Evolutionary conservation across 768 basidiomycete species (phyloP), one percentile per base, ranked within the genome.

Genomic region (Symmetrospora coprosmae): DNA sequence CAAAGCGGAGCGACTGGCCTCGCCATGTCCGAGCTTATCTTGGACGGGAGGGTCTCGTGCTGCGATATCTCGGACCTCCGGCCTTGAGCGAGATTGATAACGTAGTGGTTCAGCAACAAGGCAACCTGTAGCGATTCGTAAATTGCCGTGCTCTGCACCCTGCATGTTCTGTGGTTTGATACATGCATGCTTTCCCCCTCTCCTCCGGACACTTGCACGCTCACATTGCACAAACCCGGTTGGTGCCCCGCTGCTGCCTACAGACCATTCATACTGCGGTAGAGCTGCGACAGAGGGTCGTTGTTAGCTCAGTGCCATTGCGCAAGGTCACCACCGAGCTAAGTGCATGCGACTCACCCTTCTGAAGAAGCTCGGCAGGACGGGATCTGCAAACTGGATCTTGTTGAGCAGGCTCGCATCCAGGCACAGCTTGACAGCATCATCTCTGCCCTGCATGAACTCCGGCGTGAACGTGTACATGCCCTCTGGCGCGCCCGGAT

Each of bases 1-100:
- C 31, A 85, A 69, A 86, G 82, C 2, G 87, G 88, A 0, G 88
- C 86, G 3, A 90, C 87, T 2, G 89, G 83, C 1, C 80, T 78
- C 65, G 80, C 79, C 6, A 70, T 94, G 39, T 75, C 80, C 14
- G 85, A 87, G 70, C 72, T 86, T 17, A 73, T 89, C 6, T 74
- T 88, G 73, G 79, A 82, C 31, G 84, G 84, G 11, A 77, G 77
- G 61, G 78, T 79, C 46, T 75, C 68, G 35, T 82, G 81, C 59
- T 81, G 80, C 27, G 55, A 67, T 39, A 53, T 69, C 14, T 27
- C 14, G 0, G 27, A 17, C 21, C 50, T 68, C 21, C 35, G 31
- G 5, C 51, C 53, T 4, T 58, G 43, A 31, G 43, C 25, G 13
- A n/a, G n/a, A n/a, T n/a, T n/a, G n/a, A n/a, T n/a, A n/a, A n/a